Percentiles rank a stretch among this genome's conserved stretches.
phyloP scores from a whole-genome alignment of 192 early-diverging fungal genomes.

The Umbelopsis ramanniana region DNA sequence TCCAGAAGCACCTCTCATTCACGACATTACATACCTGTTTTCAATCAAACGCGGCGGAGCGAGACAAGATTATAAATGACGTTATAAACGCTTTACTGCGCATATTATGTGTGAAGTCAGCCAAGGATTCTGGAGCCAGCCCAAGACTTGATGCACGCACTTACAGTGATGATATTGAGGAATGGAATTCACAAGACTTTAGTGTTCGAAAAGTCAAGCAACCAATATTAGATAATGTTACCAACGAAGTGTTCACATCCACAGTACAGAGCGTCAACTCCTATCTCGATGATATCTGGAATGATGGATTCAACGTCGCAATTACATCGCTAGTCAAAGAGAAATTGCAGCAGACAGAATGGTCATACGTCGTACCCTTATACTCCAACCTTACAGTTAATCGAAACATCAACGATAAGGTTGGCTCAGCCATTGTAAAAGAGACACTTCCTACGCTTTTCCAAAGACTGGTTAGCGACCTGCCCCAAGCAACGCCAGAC shows the following conservation, averaged over 20 bases:
- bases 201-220: not conserved
- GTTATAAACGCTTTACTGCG: not conserved
- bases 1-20: not conserved
- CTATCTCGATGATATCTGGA: conserved; percentile 39
- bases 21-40: not conserved
- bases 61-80: not conserved
- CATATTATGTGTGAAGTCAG: not conserved
- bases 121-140: not conserved
- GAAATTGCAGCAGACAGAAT: conserved; percentile 26
- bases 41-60: not conserved
- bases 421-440: conserved; percentile 42
- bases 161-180: not conserved
- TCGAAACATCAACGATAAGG: conserved; percentile 28
- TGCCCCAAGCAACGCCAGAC: conserved; percentile 41
- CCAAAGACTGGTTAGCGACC: conserved; percentile 41
- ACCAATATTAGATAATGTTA: not conserved
- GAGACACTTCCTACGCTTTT: conserved; percentile 52
- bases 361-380: conserved; percentile 16
- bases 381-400: conserved; percentile 32
- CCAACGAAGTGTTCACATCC: not conserved
- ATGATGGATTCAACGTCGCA: conserved; percentile 30
- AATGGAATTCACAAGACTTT: not conserved
- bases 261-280: conserved; percentile 9
- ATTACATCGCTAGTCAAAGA: conserved; percentile 26
- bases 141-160: not conserved